Percentiles rank a stretch among this genome's conserved stretches.
phyloP scores from a whole-genome alignment of 805 yeast species.

The Kazachstania bromeliacearum region DNA sequence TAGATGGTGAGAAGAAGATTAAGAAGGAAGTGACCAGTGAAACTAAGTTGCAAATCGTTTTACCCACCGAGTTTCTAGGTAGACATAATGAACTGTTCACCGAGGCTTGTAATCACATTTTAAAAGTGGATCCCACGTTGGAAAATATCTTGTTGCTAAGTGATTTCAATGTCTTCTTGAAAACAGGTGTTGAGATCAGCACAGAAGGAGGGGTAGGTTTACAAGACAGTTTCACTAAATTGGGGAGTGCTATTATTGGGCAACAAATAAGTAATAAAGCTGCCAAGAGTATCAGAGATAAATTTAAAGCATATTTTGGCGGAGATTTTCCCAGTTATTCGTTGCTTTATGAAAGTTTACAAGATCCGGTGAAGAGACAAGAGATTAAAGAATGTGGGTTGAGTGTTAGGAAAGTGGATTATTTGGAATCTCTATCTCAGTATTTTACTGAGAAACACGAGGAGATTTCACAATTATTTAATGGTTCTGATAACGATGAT shows the following conservation, averaged over 20 bases:
- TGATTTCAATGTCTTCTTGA: slow-evolving; percentile 4
- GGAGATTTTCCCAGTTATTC: slow-evolving; percentile 44
- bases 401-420: slow-evolving; percentile 57
- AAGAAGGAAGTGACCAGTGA: not conserved
- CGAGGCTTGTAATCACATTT: slow-evolving; percentile 28
- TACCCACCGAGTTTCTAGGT: slow-evolving; percentile 20
- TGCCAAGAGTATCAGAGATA: slow-evolving; percentile 51
- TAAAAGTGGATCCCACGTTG: slow-evolving; percentile 33
- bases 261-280: slow-evolving; percentile 80
- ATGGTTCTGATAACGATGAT: slow-evolving; percentile 30
- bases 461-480: slow-evolving; percentile 32
- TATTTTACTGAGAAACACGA: slow-evolving; percentile 37
- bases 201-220: slow-evolving; percentile 8
- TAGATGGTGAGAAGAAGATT: not conserved
- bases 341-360: slow-evolving; percentile 31
- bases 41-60: not conserved
- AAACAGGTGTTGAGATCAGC: not conserved
- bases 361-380: slow-evolving; percentile 30
- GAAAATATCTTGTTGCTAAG: slow-evolving; percentile 8
- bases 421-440: slow-evolving; percentile 45
- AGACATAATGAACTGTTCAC: slow-evolving; percentile 29
- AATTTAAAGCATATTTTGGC: slow-evolving; percentile 34
- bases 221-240: slow-evolving; percentile 33
- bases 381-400: slow-evolving; percentile 56
- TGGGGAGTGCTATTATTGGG: slow-evolving; percentile 45